Evolutionary conservation across 805 yeast genomes (phyloP).

Genomic region (Metschnikowia dekortorum): DNA sequence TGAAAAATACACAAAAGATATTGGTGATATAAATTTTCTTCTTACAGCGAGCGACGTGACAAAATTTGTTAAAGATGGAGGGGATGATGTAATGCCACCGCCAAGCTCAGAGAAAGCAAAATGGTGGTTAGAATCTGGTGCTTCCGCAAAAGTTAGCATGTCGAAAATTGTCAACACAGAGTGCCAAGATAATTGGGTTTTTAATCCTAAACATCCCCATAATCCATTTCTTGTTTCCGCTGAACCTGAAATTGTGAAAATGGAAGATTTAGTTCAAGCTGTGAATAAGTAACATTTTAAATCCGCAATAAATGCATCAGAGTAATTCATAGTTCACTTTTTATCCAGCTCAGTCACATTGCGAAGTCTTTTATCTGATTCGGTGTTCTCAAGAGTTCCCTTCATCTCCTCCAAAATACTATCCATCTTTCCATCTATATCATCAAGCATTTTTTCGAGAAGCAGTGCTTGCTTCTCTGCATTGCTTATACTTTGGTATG

Average conservation of each 20-base stretch:
- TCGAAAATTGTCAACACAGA: conserved; percentile 35
- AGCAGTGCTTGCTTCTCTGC: conserved; percentile 63
- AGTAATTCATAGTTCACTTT: background rate
- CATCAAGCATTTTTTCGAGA: conserved; percentile 62
- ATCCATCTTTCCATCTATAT: conserved; percentile 62
- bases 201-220: conserved; percentile 65
- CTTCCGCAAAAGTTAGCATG: conserved; percentile 63
- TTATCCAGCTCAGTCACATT: background rate
- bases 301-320: background rate
- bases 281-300: background rate
- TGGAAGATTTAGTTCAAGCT: conserved; percentile 14
- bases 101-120: conserved; percentile 78
- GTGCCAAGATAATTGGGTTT: conserved; percentile 25
- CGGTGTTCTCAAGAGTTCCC: conserved; percentile 10
- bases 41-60: conserved; percentile 25
- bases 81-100: conserved; percentile 60
- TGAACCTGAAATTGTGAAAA: conserved; percentile 50
- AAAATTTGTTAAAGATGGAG: conserved; percentile 24
- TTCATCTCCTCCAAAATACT: conserved; percentile 48
- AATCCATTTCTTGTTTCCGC: conserved; percentile 66
- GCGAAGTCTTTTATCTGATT: background rate
- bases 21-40: conserved; percentile 41
- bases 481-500: conserved; percentile 57
- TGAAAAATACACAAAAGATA: conserved; percentile 44
- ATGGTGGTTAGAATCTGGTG: conserved; percentile 91